These are phyloP conservation scores for Diaporthe vaccinii DNA, from an alignment of 2,329 filamentous ascomycete species.

Conservation along the genomic window DNA sequence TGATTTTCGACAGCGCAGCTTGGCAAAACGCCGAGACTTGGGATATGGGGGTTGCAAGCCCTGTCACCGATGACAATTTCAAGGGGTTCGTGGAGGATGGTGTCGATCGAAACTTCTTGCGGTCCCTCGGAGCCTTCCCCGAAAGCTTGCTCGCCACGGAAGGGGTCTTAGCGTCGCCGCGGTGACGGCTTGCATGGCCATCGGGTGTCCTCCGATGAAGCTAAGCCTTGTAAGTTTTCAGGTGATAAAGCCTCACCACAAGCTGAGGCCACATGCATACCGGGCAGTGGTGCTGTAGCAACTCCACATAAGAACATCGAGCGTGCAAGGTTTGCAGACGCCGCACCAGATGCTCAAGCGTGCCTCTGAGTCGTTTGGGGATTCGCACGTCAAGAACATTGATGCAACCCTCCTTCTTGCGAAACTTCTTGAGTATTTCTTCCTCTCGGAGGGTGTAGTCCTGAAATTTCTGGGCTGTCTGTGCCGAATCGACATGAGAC, in stretches of 20 bases:
- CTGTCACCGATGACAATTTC: constrained; percentile 67
- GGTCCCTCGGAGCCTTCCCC: constrained; percentile 30
- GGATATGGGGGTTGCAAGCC: constrained; percentile 75
- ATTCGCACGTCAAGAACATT: constrained; percentile 52
- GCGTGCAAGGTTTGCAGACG: constrained; percentile 79
- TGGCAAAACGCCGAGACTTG: constrained; percentile 90
- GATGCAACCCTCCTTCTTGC: constrained; percentile 43
- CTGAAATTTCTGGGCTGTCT: constrained; percentile 81
- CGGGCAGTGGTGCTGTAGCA: constrained; percentile 88
- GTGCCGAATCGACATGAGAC: constrained; percentile 71
- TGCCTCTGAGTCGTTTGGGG: constrained; percentile 79
- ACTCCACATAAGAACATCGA: constrained; percentile 82
- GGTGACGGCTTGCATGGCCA: constrained; percentile 7
- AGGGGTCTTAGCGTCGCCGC: constrained; percentile 30
- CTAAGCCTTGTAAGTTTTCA: constrained; percentile 29
- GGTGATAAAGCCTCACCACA: constrained; percentile 18
- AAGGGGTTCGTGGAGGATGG: constrained; percentile 38
- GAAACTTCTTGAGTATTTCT: constrained; percentile 72
- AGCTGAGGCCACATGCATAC: constrained; percentile 50
- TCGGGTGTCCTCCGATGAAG: constrained; percentile 12
- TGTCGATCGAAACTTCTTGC: constrained; percentile 34
- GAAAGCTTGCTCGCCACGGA: constrained; percentile 27
- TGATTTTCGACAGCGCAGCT: constrained; percentile 77
- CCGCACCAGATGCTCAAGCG: constrained; percentile 69
- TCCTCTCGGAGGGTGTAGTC: constrained; percentile 90